phyloP scores from a whole-genome alignment of 164 flowering plant species.

The Santalum album region DNA sequence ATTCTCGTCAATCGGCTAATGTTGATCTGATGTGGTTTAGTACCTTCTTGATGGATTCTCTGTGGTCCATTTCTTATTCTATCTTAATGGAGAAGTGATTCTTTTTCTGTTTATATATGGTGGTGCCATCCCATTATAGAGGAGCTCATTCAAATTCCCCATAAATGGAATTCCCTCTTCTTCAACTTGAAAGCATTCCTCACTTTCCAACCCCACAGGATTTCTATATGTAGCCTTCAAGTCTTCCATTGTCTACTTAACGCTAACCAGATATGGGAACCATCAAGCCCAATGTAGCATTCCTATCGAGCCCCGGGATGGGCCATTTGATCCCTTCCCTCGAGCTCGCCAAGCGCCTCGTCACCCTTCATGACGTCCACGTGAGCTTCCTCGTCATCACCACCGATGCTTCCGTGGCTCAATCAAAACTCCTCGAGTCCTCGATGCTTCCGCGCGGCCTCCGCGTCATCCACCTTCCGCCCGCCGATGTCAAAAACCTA shows the following conservation, averaged over 20 bases:
- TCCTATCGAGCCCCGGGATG: conserved; percentile 35
- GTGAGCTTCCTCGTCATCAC: conserved; percentile 12
- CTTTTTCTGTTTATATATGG: no score
- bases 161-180: no score
- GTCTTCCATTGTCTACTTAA: neutral
- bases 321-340: conserved; percentile 41
- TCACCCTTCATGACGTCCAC: conserved; percentile 20
- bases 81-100: no score
- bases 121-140: no score
- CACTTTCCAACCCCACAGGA: no score
- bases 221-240: conserved; percentile 7
- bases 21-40: no score
- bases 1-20: no score
- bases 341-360: conserved; percentile 27
- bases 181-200: no score
- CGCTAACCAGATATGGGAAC: conserved; percentile 5
- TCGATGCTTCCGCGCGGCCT: conserved; percentile 5
- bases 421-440: conserved; percentile 18
- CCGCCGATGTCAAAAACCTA: conserved; percentile 4
- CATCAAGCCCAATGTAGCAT: conserved; percentile 18
- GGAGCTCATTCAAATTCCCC: no score
- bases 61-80: no score
- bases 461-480: conserved; percentile 15
- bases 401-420: conserved; percentile 9
- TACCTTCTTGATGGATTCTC: no score